phyloP scores from a whole-genome alignment of 495 filamentous ascomycete genomes.

The Xylaria nigripes region DNA sequence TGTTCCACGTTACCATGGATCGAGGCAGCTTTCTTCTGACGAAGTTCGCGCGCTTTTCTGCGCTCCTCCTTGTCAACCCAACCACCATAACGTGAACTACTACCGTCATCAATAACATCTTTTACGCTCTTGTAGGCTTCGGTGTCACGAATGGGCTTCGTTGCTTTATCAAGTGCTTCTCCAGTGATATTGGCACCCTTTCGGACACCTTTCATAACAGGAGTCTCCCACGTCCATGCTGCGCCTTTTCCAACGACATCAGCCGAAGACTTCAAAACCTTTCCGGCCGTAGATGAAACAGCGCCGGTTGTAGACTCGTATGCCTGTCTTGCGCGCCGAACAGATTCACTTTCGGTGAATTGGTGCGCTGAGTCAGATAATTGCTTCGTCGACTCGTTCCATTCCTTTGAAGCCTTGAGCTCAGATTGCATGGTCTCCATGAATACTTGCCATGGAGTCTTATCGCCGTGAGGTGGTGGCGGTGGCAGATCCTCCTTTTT shows the following conservation, averaged over 20 bases:
- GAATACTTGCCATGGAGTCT: slow-evolving; percentile 97
- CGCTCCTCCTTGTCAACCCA: slow-evolving; percentile 95
- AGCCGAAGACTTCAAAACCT: slow-evolving; percentile 76
- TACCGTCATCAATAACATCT: slow-evolving; percentile 93
- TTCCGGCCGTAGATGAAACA: slow-evolving; percentile 60
- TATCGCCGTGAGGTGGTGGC: slow-evolving; percentile 92
- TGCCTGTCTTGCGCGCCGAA: slow-evolving; percentile 75
- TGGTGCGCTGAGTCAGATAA: slow-evolving; percentile 79
- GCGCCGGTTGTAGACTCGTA: slow-evolving; percentile 77
- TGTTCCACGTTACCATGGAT: slow-evolving; percentile 44
- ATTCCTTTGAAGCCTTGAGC: slow-evolving; percentile 96
- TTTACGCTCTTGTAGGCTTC: slow-evolving; percentile 92
- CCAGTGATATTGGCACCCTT: slow-evolving; percentile 77
- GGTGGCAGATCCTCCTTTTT: slow-evolving; percentile 71
- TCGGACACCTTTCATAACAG: slow-evolving; percentile 84
- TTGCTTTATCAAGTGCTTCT: slow-evolving; percentile 85
- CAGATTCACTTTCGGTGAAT: slow-evolving; percentile 89
- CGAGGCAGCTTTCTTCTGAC: slow-evolving; percentile 47
- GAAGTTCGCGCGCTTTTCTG: slow-evolving; percentile 59
- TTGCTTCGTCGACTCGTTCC: slow-evolving; percentile 96
- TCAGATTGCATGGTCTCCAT: slow-evolving; percentile 86
- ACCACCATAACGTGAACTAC: slow-evolving; percentile 89
- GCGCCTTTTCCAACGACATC: slow-evolving; percentile 81
- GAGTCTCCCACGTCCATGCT: slow-evolving; percentile 93
- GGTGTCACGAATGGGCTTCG: slow-evolving; percentile 84